Evolutionary conservation across 192 early-diverging fungal genomes (phyloP).

Genomic region (Coemansia sp.): DNA sequence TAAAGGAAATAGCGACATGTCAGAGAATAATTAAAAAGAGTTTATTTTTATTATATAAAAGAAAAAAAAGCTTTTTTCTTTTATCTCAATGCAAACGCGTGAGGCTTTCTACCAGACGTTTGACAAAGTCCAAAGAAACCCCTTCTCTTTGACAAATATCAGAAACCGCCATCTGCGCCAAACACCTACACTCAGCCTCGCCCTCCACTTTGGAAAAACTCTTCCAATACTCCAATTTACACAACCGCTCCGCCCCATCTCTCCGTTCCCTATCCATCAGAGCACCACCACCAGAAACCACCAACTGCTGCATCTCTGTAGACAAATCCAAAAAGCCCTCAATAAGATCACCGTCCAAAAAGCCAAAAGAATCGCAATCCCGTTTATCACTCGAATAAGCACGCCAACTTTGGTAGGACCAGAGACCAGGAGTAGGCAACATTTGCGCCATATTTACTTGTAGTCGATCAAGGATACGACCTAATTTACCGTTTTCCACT

Average conservation of each 20-base stretch:
- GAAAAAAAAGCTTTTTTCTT: not conserved
- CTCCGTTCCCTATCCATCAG: not conserved
- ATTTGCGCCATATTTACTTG: conserved; percentile 66
- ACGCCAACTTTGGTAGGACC: conserved; percentile 71
- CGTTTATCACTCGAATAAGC: conserved; percentile 61
- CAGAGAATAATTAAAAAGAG: no score
- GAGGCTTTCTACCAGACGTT: conserved; percentile 42
- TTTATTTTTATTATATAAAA: not conserved
- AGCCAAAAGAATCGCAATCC: conserved; percentile 51
- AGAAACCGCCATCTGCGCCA: conserved; percentile 35
- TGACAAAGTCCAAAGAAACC: conserved; percentile 34
- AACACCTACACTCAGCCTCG: conserved; percentile 27
- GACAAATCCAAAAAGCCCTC: conserved; percentile 78
- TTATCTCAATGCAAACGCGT: conserved; percentile 30
- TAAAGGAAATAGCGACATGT: no score
- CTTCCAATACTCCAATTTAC: conserved; percentile 32
- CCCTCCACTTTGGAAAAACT: conserved; percentile 29
- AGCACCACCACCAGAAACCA: conserved; percentile 31
- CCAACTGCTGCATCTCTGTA: conserved; percentile 44
- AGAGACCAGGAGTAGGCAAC: conserved; percentile 60
- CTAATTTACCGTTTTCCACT: conserved; percentile 62
- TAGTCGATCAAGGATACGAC: conserved; percentile 60
- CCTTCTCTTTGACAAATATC: conserved; percentile 36
- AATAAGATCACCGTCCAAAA: conserved; percentile 93
- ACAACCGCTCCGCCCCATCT: not conserved